These are phyloP conservation scores for Fraxinus dipetala DNA, from an alignment of 305 asterid species.

Conservation along the genomic window DNA sequence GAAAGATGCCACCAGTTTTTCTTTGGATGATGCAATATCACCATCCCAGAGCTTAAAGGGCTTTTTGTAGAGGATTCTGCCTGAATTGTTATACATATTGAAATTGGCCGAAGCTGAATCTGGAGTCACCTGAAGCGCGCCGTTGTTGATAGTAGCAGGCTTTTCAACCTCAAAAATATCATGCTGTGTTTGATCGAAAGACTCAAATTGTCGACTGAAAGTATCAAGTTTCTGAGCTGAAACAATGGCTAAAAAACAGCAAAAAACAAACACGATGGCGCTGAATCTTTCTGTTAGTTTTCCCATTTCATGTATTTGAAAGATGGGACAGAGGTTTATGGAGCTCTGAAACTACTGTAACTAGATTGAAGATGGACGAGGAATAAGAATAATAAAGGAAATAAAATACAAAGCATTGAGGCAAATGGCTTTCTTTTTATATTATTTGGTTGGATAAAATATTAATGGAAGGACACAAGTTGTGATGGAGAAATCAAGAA, in stretches of 20 bases:
- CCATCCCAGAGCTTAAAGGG: conserved; percentile 66
- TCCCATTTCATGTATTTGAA: conserved; percentile 18
- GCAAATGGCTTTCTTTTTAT: background rate
- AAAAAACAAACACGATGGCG: conserved; percentile 24
- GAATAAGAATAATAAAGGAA: background rate
- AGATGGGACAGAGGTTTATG: background rate
- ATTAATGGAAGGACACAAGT: background rate
- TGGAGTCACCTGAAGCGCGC: conserved; percentile 72
- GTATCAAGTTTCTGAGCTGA: conserved; percentile 32
- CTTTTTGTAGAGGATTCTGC: conserved; percentile 38
- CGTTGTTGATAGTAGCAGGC: conserved; percentile 39
- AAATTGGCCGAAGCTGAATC: conserved; percentile 33
- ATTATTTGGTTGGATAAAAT: conserved; percentile 1
- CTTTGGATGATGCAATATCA: background rate
- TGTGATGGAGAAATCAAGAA: background rate
- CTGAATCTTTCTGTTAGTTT: conserved; percentile 20
- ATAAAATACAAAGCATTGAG: background rate
- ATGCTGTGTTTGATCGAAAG: conserved; percentile 29
- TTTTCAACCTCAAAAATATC: background rate
- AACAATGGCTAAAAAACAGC: conserved; percentile 26
- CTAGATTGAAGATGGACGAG: conserved; percentile 2
- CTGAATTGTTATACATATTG: conserved; percentile 32
- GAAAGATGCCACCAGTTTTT: conserved; percentile 52
- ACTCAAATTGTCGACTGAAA: background rate
- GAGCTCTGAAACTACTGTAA: background rate